Evolutionary conservation across 495 filamentous ascomycete genomes (phyloP).

Genomic region (Cercophora newfieldiana): DNA sequence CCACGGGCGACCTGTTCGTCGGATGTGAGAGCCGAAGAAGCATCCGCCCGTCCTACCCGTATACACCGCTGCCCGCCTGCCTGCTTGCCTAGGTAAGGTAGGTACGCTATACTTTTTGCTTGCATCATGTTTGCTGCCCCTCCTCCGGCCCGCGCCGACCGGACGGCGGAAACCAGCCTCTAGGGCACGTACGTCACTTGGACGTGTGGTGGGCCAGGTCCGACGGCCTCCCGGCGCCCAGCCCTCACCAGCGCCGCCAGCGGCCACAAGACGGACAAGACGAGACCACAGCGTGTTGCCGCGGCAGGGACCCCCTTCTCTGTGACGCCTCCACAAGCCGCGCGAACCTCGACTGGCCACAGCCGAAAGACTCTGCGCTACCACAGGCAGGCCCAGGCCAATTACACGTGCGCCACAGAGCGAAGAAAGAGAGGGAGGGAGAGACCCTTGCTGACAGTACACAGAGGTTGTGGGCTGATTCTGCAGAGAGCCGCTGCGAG

Average conservation of each 20-base stretch:
- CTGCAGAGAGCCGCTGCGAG: neutral
- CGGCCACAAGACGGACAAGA: neutral
- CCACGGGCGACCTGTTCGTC: neutral
- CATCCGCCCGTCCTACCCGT: neutral
- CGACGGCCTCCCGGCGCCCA: neutral
- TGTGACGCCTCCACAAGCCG: too few relatives aligned
- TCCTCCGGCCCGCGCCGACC: slow-evolving; percentile 2
- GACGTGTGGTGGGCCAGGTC: neutral
- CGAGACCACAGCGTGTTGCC: neutral
- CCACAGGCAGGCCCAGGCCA: neutral
- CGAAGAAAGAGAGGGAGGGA: too few relatives aligned
- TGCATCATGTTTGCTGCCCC: neutral
- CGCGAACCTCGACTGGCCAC: neutral
- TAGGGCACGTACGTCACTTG: neutral
- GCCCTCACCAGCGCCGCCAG: neutral
- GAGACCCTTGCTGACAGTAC: neutral
- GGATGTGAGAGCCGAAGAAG: slow-evolving; percentile 6
- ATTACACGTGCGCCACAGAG: neutral
- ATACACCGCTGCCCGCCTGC: too few relatives aligned
- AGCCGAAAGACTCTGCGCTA: neutral
- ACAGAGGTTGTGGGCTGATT: slow-evolving; percentile 1
- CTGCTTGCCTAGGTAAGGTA: too few relatives aligned
- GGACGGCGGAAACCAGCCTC: neutral
- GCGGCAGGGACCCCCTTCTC: neutral
- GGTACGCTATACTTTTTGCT: neutral